Percentiles rank a stretch among this genome's conserved stretches.
Conservation (phyloP, 192 early-diverging fungal genomes). For the Lobulomyces angularis region DNA sequence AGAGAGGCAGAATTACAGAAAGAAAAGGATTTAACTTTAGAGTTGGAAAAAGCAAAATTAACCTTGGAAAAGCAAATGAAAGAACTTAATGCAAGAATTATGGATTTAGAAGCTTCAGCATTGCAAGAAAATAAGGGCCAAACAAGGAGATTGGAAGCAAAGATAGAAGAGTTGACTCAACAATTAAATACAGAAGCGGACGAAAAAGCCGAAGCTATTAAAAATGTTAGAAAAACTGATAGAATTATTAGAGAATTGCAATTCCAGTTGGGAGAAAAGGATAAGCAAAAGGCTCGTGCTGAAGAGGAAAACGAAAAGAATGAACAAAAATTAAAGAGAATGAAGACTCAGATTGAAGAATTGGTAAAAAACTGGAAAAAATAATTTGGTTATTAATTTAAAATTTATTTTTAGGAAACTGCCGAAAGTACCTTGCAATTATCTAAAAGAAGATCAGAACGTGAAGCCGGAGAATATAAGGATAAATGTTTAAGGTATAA, state of each 20-base stretch:
- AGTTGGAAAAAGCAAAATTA: conserved; percentile 45
- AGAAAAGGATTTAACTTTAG: conserved; percentile 40
- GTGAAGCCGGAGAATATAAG: conserved; percentile 49
- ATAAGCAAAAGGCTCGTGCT: conserved; percentile 51
- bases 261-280: conserved; percentile 69
- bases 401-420: conserved; percentile 20
- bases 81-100: conserved; percentile 59
- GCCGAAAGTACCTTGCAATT: conserved; percentile 44
- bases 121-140: conserved; percentile 37
- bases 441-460: conserved; percentile 56
- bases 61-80: conserved; percentile 73
- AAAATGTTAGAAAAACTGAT: conserved; percentile 52
- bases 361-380: conserved; percentile 19
- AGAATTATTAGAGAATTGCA: conserved; percentile 73
- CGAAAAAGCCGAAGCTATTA: conserved; percentile 49
- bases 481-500: conserved; percentile 32
- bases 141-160: conserved; percentile 40
- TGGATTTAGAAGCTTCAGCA: conserved; percentile 61
- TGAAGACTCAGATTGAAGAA: conserved; percentile 55
- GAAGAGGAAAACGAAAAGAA: conserved; percentile 60
- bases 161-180: conserved; percentile 44
- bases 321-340: conserved; percentile 51
- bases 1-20: conserved; percentile 62
- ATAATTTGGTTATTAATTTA: not conserved
- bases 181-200: conserved; percentile 48